Conservation (phyloP, 192 early-diverging fungal species). For the Rhizoclosmatium sp. region DNA sequence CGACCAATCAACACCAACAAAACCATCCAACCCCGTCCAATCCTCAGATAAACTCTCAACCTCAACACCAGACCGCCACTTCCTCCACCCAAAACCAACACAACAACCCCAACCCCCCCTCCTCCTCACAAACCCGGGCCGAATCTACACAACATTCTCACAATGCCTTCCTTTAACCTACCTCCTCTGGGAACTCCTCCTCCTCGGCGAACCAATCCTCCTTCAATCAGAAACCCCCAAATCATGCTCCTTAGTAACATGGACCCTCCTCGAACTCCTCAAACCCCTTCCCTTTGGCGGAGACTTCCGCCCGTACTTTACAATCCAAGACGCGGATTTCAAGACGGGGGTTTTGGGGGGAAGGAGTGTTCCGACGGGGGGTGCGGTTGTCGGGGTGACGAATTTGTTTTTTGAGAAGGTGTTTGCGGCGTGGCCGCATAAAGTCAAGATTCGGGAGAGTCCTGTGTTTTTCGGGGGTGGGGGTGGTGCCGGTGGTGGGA, state of each 20-base stretch:
- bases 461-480: neutral
- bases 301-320: conserved; percentile 96
- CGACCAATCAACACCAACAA: neutral
- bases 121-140: conserved; percentile 63
- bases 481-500: neutral
- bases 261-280: conserved; percentile 86
- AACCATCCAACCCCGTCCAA: neutral
- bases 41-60: neutral
- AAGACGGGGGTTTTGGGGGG: conserved; percentile 38
- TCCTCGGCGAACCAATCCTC: conserved; percentile 88
- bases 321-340: conserved; percentile 95
- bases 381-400: conserved; percentile 87
- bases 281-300: conserved; percentile 96
- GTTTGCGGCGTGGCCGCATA: conserved; percentile 90
- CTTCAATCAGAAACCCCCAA: conserved; percentile 88
- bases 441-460: conserved; percentile 7
- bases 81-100: neutral
- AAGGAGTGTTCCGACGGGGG: neutral
- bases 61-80: neutral
- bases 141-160: conserved; percentile 80
- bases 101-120: conserved; percentile 58
- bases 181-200: conserved; percentile 94
- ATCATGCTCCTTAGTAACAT: conserved; percentile 85
- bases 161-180: conserved; percentile 79
- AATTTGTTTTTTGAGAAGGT: conserved; percentile 94